Conservation (phyloP, 2,329 filamentous ascomycete genomes). For the Cyclaneusma minus region DNA sequence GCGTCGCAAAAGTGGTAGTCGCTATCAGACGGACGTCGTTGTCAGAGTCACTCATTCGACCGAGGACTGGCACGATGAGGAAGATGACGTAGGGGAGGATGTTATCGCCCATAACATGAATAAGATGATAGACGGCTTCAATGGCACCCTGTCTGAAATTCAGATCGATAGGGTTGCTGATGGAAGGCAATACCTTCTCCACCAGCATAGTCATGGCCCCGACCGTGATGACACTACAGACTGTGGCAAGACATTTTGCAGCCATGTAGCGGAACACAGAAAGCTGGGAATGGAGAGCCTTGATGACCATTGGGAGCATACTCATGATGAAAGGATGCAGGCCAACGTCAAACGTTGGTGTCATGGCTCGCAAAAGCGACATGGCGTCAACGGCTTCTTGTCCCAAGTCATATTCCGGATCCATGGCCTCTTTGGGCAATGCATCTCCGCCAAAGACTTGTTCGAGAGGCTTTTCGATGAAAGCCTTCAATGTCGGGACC, state of each 20-base stretch:
- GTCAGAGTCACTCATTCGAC: slow-evolving; percentile 96
- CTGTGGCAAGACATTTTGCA: slow-evolving; percentile 90
- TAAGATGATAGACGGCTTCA: slow-evolving; percentile 91
- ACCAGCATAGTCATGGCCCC: slow-evolving; percentile 94
- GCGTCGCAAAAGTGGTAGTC: slow-evolving; percentile 89
- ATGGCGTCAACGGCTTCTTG: slow-evolving; percentile 90
- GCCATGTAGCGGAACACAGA: slow-evolving; percentile 94
- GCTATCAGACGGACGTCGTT: slow-evolving; percentile 88
- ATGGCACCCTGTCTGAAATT: slow-evolving; percentile 85
- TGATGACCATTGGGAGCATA: slow-evolving; percentile 73
- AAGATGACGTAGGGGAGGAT: slow-evolving; percentile 98
- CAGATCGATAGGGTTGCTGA: slow-evolving; percentile 79
- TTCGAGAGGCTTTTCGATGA: slow-evolving; percentile 70
- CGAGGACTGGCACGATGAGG: slow-evolving; percentile 90
- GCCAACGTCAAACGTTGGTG: slow-evolving; percentile 69
- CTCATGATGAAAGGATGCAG: slow-evolving; percentile 70
- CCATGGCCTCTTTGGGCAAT: slow-evolving; percentile 56
- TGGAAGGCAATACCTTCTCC: slow-evolving; percentile 79
- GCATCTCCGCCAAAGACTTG: slow-evolving; percentile 52
- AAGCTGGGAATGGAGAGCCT: slow-evolving; percentile 71
- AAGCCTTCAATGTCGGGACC: slow-evolving; percentile 63
- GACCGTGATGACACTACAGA: slow-evolving; percentile 91
- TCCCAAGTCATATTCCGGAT: slow-evolving; percentile 61
- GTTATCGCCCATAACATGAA: slow-evolving; percentile 92
- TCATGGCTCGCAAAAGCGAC: slow-evolving; percentile 80